Base-by-base conservation (phyloP, 1,139 yeast species). In the Blastobotrys buckinghamii region DNA sequence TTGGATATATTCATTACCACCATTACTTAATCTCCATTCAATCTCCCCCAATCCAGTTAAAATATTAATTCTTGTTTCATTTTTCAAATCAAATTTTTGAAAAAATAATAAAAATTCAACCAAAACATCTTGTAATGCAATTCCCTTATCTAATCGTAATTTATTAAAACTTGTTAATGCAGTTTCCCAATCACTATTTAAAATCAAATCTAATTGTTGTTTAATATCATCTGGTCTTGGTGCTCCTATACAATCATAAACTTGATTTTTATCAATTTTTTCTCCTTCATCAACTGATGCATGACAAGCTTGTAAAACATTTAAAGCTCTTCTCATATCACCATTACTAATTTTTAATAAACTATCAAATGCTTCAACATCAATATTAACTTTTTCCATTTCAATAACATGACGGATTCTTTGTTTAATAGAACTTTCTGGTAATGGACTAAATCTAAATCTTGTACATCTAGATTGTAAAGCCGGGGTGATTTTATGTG, bases 381-480 rank as follows among this genome's bases (percentile, higher is more conserved):
- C 75, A 45, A 69, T 66, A 22, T 63, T 63, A 36, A 87, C 72
- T 1, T 70, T 59, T 48, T 79, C 78, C 38, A 71, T 56, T 1
- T 76, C 70, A 9, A 82, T 78, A 53, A 92, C 82, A 55, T 72
- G 78, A 54, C 74, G 65, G 50, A 92, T 70, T 57, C 98, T 74
- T 10, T 66, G 70, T 50, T 87, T 66, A 0, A 97, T 94, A 60
- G 84, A 81, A 2, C 70, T 72, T 54, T 81, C 77, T 59, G 85
- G 90, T 53, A 92, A 74, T 45, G 85, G 79, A 58, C 82, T 82
- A 72, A 94, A 92, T 58, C 98, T 74, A 67, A 92, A 94, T 65
- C 92, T 92, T 43, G 97, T 87, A 68, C 98, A 92, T 63, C 99
- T 77, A 45, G 96, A 88, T 3, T 97, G 97, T 55, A 92, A 71